A percentile compares a stretch with the other conserved stretches of the same genome.
These are phyloP conservation scores for Colletotrichum tropicale DNA, from an alignment of 2,329 filamentous ascomycete genomes.

Conservation along the genomic window DNA sequence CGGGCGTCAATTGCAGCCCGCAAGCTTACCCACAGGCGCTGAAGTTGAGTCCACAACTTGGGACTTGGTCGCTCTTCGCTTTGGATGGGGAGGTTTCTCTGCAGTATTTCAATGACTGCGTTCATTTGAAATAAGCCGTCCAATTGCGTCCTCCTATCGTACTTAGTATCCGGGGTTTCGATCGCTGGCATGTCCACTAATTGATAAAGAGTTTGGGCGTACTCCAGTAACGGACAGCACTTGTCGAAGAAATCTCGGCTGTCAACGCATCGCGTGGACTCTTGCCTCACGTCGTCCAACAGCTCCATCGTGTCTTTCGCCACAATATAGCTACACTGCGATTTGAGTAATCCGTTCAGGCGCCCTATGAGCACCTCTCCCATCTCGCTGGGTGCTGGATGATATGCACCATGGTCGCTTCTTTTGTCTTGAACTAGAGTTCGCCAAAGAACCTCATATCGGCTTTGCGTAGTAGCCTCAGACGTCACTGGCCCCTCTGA, in stretches of 20 bases:
- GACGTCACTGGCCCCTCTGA: too few relatives aligned
- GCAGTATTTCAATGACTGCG: not conserved
- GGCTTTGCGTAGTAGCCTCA: not conserved
- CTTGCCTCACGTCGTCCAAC: not conserved
- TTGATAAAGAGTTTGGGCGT: too few relatives aligned
- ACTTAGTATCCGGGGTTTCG: not conserved
- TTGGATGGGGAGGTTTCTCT: fast-evolving
- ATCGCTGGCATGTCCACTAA: too few relatives aligned
- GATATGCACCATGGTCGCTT: fast-evolving
- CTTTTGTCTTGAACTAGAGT: fast-evolving
- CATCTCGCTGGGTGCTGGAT: not conserved
- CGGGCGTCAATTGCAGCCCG: not conserved
- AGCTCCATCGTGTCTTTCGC: fast-evolving
- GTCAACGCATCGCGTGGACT: not conserved
- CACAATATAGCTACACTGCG: not conserved
- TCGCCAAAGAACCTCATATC: not conserved
- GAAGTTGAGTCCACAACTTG: fast-evolving
- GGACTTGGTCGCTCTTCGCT: not conserved
- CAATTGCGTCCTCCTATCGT: not conserved
- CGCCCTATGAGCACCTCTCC: not conserved
- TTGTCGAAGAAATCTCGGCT: fast-evolving
- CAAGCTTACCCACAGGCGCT: not conserved
- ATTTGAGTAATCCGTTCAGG: not conserved
- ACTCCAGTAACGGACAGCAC: too few relatives aligned
- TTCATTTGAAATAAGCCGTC: not conserved